These are phyloP conservation scores for Tricholoma furcatifolium DNA, from an alignment of 768 basidiomycete species.

Conservation along the genomic window DNA sequence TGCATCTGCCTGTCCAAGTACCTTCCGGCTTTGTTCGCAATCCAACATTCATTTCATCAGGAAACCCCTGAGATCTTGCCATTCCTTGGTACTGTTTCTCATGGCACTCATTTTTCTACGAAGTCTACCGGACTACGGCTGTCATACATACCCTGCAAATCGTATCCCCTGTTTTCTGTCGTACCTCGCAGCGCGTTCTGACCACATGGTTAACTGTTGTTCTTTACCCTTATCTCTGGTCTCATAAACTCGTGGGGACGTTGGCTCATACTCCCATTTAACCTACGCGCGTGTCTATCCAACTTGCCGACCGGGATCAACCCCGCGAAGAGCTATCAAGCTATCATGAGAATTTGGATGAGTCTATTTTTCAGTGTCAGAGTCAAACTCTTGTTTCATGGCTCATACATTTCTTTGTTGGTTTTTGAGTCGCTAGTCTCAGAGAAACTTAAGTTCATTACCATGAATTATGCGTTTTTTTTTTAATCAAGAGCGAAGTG, in stretches of 20 bases:
- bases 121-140: conserved; percentile 54
- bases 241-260: conserved; percentile 35
- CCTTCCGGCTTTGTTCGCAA: conserved; percentile 66
- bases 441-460: too few species aligned
- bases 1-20: conserved; percentile 74
- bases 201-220: conserved; percentile 71
- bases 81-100: background rate
- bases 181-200: conserved; percentile 56
- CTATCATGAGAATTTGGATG: too few species aligned
- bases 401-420: too few species aligned
- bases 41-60: conserved; percentile 2
- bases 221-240: conserved; percentile 61
- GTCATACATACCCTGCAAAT: conserved; percentile 26
- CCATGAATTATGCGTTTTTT: too few species aligned
- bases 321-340: too few species aligned
- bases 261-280: too few species aligned
- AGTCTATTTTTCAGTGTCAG: too few species aligned
- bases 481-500: too few species aligned
- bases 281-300: too few species aligned
- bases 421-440: too few species aligned
- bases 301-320: too few species aligned
- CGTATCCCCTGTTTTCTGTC: conserved; percentile 74
- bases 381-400: too few species aligned
- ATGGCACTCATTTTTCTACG: conserved; percentile 21
- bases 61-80: background rate